These are phyloP conservation scores for Beverwykella pulmonaria DNA, from an alignment of 495 filamentous ascomycete species.

Conservation along the genomic window DNA sequence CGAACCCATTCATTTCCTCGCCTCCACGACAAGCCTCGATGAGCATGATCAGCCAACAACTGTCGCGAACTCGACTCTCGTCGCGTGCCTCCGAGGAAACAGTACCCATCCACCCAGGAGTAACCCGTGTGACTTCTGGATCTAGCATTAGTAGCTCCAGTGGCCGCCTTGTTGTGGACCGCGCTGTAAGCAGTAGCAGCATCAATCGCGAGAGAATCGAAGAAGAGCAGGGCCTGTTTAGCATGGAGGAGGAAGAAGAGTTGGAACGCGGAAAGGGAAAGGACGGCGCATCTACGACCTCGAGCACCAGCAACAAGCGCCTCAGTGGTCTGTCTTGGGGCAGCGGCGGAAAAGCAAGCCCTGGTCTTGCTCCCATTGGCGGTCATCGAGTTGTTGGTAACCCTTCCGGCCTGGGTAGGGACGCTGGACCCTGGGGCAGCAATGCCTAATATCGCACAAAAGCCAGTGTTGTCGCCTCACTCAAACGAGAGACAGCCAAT, in stretches of 20 bases:
- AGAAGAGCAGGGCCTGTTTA: conserved; percentile 48
- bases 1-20: conserved; percentile 65
- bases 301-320: conserved; percentile 29
- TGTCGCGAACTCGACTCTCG: conserved; percentile 50
- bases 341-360: conserved; percentile 26
- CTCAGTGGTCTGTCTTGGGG: conserved; percentile 35
- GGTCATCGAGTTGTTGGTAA: conserved; percentile 23
- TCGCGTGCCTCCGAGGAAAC: conserved; percentile 34
- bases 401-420: neutral
- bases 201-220: conserved; percentile 44
- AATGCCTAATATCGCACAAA: conserved; percentile 5
- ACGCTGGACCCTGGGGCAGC: conserved; percentile 23
- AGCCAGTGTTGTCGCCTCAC: neutral
- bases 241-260: conserved; percentile 46
- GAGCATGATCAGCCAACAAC: conserved; percentile 52
- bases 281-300: conserved; percentile 28
- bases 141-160: conserved; percentile 33
- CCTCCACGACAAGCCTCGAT: conserved; percentile 61
- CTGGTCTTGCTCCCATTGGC: conserved; percentile 35
- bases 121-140: conserved; percentile 26
- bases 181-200: conserved; percentile 43
- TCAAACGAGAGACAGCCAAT: neutral
- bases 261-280: conserved; percentile 24
- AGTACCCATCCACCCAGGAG: conserved; percentile 29
- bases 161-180: conserved; percentile 38